phyloP scores from a whole-genome alignment of 352 stramenopile species.

The Phytophthora fragariaefolia region DNA sequence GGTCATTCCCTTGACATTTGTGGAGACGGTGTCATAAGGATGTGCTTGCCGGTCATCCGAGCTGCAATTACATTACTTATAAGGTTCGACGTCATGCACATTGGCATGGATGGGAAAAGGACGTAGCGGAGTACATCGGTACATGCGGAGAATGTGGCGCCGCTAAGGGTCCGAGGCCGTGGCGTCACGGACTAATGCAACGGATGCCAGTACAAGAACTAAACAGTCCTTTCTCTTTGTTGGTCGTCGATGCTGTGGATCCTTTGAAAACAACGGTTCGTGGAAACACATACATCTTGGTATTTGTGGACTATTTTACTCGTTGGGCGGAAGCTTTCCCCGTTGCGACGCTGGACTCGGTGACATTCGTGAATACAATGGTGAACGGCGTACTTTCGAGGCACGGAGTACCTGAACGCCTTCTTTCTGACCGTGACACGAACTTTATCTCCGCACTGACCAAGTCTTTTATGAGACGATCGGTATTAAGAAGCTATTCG shows the following conservation, averaged over 20 bases:
- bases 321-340: neutral
- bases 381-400: neutral
- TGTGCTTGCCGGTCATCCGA: no score
- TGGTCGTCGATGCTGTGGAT: neutral
- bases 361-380: neutral
- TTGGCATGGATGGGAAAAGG: no score
- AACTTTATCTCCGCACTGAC: conserved; percentile 8
- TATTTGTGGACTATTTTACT: neutral
- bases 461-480: conserved; percentile 8
- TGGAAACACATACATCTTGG: conserved; percentile 1
- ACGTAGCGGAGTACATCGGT: no score
- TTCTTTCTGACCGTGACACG: neutral
- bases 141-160: no score
- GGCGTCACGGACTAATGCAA: no score
- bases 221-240: neutral
- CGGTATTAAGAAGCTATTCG: conserved; percentile 10
- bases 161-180: no score
- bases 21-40: no score
- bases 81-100: no score
- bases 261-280: neutral
- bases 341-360: neutral
- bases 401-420: neutral
- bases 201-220: neutral
- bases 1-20: no score
- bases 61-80: no score